Base-by-base conservation (phyloP, 805 yeast species). In the Middelhovenomyces tepae region DNA sequence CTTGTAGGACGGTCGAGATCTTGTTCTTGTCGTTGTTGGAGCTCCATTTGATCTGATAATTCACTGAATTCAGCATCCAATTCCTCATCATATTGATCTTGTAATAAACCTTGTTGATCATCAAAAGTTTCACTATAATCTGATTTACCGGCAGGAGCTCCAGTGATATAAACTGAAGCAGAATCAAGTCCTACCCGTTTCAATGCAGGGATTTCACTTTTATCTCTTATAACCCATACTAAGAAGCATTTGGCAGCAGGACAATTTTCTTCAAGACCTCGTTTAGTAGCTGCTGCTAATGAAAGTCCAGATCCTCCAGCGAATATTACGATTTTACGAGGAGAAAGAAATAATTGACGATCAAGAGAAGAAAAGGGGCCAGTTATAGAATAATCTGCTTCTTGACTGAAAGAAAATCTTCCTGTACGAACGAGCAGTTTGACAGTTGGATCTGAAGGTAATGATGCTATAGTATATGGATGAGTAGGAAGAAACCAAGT, bases 141-240 rank as follows among this genome's bases (percentile, higher is more conserved):
- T 10, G 35, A 28, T 7, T 18, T 18, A 11, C 20, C 16, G 16
- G 23, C 33, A 6, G 27, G 33, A 13, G 22, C 31, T 42, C 73
- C 75, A 35, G 74, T 73, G 32, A 71, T 64, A 34, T 64, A 67
- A 16, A 68, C 62, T 37, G 62, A 64, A 27, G 64, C 64, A 25
- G 18, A 60, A 9, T 56, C 63, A 9, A 62, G 56, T 20, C 68
- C 68, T 5, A 94, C 85, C 3, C 87, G 79, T 23, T 80, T 73
- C 46, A 75, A 78, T 19, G 83, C 80, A 41, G 79, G 89, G 42
- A 84, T 69, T 25, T 86, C 89, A 67, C 73, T 44, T 73, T 63
- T 27, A 49, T 85, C 93, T 45, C 86, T 71, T 11, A 83, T 73
- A 8, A 86, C 91, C 97, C 97, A 89, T 1, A 89, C 67, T 37